Conservation (phyloP, 1,284 basidiomycete species). For the Sporisorium exsertum region DNA sequence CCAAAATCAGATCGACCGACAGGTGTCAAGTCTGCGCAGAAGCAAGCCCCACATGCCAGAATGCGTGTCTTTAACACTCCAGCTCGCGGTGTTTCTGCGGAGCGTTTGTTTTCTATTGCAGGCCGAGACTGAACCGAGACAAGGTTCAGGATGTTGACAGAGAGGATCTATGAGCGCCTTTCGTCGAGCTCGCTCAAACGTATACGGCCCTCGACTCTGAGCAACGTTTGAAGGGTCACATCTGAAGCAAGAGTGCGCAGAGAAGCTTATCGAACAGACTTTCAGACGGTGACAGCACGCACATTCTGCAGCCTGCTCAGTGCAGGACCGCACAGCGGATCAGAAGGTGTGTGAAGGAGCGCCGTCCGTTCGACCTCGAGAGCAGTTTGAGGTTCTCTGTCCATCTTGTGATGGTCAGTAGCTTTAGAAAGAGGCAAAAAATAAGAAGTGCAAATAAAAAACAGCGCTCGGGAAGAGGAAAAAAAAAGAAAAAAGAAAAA, state of each 20-base stretch:
- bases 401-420: no score
- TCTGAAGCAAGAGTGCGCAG: background rate
- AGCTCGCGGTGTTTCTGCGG: background rate
- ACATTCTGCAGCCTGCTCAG: background rate
- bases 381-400: no score
- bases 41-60: background rate
- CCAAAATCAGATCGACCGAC: background rate
- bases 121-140: background rate
- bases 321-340: background rate
- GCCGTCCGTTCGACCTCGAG: no score
- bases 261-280: background rate
- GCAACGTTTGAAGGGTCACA: background rate
- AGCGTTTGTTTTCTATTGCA: background rate
- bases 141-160: no score
- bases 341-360: background rate
- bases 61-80: background rate
- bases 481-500: slow-evolving; percentile 20
- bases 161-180: no score
- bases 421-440: no score
- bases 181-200: background rate
- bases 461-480: background rate
- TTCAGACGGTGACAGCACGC: background rate
- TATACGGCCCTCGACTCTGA: background rate
- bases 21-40: background rate
- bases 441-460: no score